Conservation (phyloP, 352 stramenopile genomes). For the Pythium biforme region DNA sequence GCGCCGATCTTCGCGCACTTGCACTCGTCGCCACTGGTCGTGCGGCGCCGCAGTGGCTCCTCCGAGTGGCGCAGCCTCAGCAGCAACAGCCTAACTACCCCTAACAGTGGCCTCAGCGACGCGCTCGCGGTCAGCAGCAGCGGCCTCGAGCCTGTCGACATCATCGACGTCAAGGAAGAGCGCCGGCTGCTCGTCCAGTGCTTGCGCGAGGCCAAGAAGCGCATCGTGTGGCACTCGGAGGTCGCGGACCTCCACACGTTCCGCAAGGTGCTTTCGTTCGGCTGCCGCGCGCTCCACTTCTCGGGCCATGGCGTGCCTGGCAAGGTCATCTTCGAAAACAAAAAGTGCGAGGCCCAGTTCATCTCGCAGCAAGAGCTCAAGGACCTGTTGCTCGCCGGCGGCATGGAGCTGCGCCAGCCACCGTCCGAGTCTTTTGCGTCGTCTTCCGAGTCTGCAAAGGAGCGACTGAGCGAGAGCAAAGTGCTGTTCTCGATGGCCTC, state of each 20-base stretch:
- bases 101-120: slow-evolving; percentile 6
- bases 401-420: slow-evolving; percentile 32
- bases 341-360: slow-evolving; percentile 79
- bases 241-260: slow-evolving; percentile 81
- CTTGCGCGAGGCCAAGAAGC: slow-evolving; percentile 58
- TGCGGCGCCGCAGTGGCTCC: slow-evolving; percentile 51
- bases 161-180: slow-evolving; percentile 82
- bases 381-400: slow-evolving; percentile 68
- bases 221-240: slow-evolving; percentile 74
- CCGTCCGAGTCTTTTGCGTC: too few species aligned
- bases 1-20: slow-evolving; percentile 74
- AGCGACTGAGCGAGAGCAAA: slow-evolving; percentile 4
- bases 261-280: slow-evolving; percentile 75
- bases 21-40: slow-evolving; percentile 82
- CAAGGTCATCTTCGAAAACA: slow-evolving; percentile 82
- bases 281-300: slow-evolving; percentile 76
- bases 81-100: slow-evolving; percentile 13
- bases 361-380: slow-evolving; percentile 78
- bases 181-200: slow-evolving; percentile 73
- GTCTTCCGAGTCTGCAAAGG: background rate
- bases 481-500: background rate
- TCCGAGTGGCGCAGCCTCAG: slow-evolving; percentile 67
- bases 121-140: slow-evolving; percentile 25
- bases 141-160: slow-evolving; percentile 76
- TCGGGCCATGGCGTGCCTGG: slow-evolving; percentile 73